phyloP scores from a whole-genome alignment of 73 alveolate genomes.

The Uronychia setigera region DNA sequence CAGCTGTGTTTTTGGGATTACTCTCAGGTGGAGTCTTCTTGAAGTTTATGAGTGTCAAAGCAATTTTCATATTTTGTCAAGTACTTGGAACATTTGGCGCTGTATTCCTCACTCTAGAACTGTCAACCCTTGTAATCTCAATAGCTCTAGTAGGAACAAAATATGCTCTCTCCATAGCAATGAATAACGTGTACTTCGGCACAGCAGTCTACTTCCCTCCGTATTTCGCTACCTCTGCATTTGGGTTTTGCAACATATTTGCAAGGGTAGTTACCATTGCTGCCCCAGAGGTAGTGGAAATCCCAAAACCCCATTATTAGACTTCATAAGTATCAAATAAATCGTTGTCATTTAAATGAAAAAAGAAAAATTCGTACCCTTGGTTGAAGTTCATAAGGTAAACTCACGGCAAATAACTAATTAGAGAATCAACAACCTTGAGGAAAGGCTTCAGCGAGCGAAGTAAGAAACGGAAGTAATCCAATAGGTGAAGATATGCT shows the following conservation, averaged over 20 bases:
- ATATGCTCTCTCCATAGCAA: conserved; percentile 22
- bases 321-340: too few relatives aligned
- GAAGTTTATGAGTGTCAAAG: neutral
- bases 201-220: conserved; percentile 32
- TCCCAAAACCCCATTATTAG: too few relatives aligned
- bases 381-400: too few relatives aligned
- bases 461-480: too few relatives aligned
- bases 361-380: too few relatives aligned
- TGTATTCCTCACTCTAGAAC: neutral
- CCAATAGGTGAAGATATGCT: too few relatives aligned
- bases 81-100: neutral
- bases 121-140: neutral
- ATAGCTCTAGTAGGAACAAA: neutral
- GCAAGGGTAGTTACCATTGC: conserved; percentile 44
- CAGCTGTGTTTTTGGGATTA: conserved; percentile 12
- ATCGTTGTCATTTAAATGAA: too few relatives aligned
- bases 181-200: conserved; percentile 28
- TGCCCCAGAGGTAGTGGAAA: too few relatives aligned
- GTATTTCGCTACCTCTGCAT: conserved; percentile 9
- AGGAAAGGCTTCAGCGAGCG: too few relatives aligned
- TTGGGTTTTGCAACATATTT: conserved; percentile 34
- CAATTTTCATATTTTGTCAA: neutral
- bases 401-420: too few relatives aligned
- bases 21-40: neutral
- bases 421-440: too few relatives aligned